These are phyloP conservation scores for Scleroderma bovista DNA, from an alignment of 768 basidiomycete genomes.

Conservation along the genomic window DNA sequence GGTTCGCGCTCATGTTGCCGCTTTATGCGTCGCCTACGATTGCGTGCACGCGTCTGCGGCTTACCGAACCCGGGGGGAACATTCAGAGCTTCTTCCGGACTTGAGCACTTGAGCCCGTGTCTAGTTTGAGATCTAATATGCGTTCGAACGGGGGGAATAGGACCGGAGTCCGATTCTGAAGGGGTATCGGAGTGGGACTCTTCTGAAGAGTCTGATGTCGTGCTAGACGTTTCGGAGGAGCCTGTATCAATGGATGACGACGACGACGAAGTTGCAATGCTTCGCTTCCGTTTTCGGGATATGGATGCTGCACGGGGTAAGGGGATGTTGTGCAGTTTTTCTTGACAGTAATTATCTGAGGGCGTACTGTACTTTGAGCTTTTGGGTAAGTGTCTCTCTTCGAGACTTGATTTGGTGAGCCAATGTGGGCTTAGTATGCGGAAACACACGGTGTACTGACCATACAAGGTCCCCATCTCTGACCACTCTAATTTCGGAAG, in stretches of 20 bases:
- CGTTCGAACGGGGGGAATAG: slow-evolving; percentile 1
- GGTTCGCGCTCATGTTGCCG: slow-evolving; percentile 27
- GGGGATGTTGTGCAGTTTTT: too few species aligned
- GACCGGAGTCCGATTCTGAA: slow-evolving; percentile 19
- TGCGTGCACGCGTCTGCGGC: slow-evolving; percentile 49
- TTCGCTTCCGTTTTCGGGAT: slow-evolving; percentile 25
- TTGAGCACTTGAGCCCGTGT: neutral
- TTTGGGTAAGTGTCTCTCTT: slow-evolving; percentile 1
- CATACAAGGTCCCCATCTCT: slow-evolving; percentile 25
- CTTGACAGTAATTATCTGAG: too few species aligned
- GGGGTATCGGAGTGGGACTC: slow-evolving; percentile 20
- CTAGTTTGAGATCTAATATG: too few species aligned
- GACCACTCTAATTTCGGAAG: slow-evolving; percentile 19
- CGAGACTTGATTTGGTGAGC: slow-evolving; percentile 15
- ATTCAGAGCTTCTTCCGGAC: neutral
- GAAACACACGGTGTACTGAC: slow-evolving; percentile 7
- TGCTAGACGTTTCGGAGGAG: slow-evolving; percentile 3
- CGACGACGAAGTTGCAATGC: slow-evolving; percentile 8
- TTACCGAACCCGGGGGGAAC: slow-evolving; percentile 62
- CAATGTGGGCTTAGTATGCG: too few species aligned
- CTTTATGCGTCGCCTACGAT: slow-evolving; percentile 50
- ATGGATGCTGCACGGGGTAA: neutral
- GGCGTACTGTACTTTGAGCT: neutral
- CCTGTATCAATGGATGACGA: slow-evolving; percentile 1
- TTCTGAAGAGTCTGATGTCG: slow-evolving; percentile 9